A percentile compares a stretch with the other conserved stretches of the same genome.
Evolutionary conservation across 805 yeast species (phyloP).

Genomic region (Wickerhamomyces bovis): DNA sequence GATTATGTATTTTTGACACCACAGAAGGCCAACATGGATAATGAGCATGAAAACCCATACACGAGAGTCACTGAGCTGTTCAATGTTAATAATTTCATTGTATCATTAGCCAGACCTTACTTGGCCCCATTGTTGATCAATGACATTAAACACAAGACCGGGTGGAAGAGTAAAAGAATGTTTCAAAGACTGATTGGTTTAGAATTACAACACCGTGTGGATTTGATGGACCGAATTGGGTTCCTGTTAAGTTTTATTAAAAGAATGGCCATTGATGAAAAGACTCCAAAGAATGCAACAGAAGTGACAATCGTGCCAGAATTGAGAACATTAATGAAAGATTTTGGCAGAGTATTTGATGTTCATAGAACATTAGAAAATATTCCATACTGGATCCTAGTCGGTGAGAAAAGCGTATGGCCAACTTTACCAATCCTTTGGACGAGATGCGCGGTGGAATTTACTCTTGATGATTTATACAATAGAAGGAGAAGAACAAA

Average conservation of each 20-base stretch:
- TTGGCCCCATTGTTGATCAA: conserved; percentile 83
- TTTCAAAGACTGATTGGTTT: conserved; percentile 39
- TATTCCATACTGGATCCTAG: conserved; percentile 81
- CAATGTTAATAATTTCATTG: conserved; percentile 90
- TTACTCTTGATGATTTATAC: conserved; percentile 73
- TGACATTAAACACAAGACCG: conserved; percentile 67
- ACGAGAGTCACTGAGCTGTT: conserved; percentile 85
- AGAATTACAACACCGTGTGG: conserved; percentile 81
- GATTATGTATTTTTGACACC: conserved; percentile 31
- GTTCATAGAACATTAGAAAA: conserved; percentile 78
- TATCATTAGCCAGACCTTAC: conserved; percentile 89
- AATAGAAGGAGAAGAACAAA: conserved; percentile 26
- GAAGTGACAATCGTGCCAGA: conserved; percentile 92
- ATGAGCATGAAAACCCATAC: conserved; percentile 62
- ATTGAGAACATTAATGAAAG: conserved; percentile 47
- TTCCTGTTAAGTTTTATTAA: conserved; percentile 63
- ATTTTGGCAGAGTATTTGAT: conserved; percentile 31
- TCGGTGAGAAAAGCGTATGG: conserved; percentile 94
- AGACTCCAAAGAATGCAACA: conserved; percentile 69
- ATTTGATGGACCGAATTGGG: conserved; percentile 74
- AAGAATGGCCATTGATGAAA: conserved; percentile 81
- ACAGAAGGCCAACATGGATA: conserved; percentile 39
- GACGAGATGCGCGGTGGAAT: conserved; percentile 88
- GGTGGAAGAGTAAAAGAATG: conserved; percentile 31
- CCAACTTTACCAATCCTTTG: conserved; percentile 77